These are phyloP conservation scores for Calendula officinalis DNA, from an alignment of 129 eudicot genomes.

Conservation along the genomic window DNA sequence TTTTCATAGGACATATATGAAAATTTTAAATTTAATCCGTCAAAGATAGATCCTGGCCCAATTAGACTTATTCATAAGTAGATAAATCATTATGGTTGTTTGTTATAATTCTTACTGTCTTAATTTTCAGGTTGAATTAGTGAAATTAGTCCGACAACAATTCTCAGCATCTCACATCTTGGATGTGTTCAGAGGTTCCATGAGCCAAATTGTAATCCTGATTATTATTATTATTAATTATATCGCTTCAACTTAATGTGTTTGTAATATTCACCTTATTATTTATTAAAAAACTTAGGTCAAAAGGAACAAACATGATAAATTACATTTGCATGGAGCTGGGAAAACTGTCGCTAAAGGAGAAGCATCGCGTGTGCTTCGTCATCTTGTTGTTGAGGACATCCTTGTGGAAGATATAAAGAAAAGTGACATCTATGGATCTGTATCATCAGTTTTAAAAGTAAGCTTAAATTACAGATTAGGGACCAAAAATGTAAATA, in stretches of 20 bases:
- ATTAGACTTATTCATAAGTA: not conserved
- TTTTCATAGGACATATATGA: not conserved
- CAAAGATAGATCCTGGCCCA: not conserved
- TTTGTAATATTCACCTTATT: constrained; percentile 17
- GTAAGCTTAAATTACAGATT: constrained; percentile 20
- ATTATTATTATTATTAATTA: not conserved
- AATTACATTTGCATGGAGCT: constrained; percentile 80
- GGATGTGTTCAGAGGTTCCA: constrained; percentile 95
- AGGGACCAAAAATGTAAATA: too few species aligned
- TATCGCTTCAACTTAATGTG: constrained; percentile 10
- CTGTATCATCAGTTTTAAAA: constrained; percentile 80
- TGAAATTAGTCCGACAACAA: constrained; percentile 63
- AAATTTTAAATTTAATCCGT: not conserved
- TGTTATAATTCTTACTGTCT: constrained; percentile 6
- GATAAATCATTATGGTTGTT: not conserved
- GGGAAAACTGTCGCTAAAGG: constrained; percentile 84
- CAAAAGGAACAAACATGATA: constrained; percentile 77
- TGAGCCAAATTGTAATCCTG: constrained; percentile 75
- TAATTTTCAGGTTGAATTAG: constrained; percentile 70
- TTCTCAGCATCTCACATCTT: constrained; percentile 79
- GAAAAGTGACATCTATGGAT: constrained; percentile 86
- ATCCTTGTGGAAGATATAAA: constrained; percentile 85
- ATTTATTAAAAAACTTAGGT: constrained; percentile 45
- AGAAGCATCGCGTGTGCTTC: constrained; percentile 87
- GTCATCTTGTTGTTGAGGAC: constrained; percentile 82